Conservation (phyloP, 2,329 filamentous ascomycete species). For the Pestalotiopsis sp. region DNA sequence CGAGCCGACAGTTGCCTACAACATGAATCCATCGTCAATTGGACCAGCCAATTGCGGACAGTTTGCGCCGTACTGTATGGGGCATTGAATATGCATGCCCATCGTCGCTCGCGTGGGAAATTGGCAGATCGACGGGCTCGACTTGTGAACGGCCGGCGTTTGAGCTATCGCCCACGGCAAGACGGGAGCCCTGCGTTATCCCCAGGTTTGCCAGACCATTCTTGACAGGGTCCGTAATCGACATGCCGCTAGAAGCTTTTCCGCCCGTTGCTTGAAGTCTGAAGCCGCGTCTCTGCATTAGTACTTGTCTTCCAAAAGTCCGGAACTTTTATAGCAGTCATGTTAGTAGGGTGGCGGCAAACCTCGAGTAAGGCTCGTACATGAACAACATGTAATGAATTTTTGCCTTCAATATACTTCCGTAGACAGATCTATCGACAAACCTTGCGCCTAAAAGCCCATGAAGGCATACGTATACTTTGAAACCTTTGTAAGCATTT, state of each 20-base stretch:
- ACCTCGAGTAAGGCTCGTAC: not conserved
- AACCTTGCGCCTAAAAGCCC: not conserved
- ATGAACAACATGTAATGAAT: not conserved
- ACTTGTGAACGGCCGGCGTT: not conserved
- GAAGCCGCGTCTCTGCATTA: conserved; percentile 16
- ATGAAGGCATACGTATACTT: not conserved
- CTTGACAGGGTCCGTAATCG: not conserved
- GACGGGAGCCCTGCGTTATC: conserved; percentile 8
- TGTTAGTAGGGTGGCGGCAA: not conserved
- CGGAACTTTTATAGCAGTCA: not conserved
- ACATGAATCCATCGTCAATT: not conserved
- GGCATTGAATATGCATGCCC: not conserved
- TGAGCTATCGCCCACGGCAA: not conserved
- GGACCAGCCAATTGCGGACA: not conserved
- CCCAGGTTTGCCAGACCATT: not conserved
- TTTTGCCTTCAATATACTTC: not conserved
- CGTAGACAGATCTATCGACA: not conserved
- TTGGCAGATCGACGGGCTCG: not conserved
- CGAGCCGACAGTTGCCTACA: conserved; percentile 9
- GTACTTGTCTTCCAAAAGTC: not conserved
- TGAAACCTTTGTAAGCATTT: not conserved
- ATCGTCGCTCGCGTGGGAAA: conserved; percentile 1
- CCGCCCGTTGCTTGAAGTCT: not conserved
- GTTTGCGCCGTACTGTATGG: conserved; percentile 17
- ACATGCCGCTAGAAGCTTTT: not conserved